Evolutionary conservation across 2,329 filamentous ascomycete species (phyloP).

Genomic region (Penicillium sp.): DNA sequence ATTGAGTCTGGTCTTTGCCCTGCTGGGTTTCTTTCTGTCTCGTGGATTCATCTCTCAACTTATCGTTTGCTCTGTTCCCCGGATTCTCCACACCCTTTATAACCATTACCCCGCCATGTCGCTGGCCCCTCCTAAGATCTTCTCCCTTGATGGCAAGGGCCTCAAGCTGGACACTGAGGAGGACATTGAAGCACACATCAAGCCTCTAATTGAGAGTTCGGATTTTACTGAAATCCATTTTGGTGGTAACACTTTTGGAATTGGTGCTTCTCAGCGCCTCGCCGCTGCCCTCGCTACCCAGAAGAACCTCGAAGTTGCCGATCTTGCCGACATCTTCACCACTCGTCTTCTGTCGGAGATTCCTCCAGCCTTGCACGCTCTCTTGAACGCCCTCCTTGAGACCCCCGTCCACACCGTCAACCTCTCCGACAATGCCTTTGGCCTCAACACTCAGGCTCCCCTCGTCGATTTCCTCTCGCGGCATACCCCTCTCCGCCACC

Average conservation of each 20-base stretch:
- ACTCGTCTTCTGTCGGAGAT: slow-evolving; percentile 90
- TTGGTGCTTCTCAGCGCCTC: slow-evolving; percentile 78
- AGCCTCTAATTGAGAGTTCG: slow-evolving; percentile 62
- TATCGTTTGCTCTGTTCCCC: not conserved
- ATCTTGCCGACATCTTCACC: slow-evolving; percentile 97
- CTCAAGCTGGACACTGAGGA: slow-evolving; percentile 86
- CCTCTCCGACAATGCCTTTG: slow-evolving; percentile 96
- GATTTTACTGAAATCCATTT: slow-evolving; percentile 75
- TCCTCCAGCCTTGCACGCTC: slow-evolving; percentile 74
- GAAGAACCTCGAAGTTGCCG: slow-evolving; percentile 72
- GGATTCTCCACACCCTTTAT: slow-evolving; percentile 14
- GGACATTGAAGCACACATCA: slow-evolving; percentile 79
- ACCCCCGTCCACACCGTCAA: slow-evolving; percentile 87
- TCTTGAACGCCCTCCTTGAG: slow-evolving; percentile 80
- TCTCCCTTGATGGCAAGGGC: slow-evolving; percentile 85
- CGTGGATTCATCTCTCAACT: slow-evolving; percentile 4
- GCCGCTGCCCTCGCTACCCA: slow-evolving; percentile 79
- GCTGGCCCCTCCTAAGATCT: slow-evolving; percentile 52
- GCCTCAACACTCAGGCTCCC: slow-evolving; percentile 87
- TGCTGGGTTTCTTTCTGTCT: slow-evolving; percentile 1
- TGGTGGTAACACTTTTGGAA: slow-evolving; percentile 85
- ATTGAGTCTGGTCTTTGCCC: slow-evolving; percentile 6
- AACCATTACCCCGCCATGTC: slow-evolving; percentile 40
- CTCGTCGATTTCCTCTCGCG: slow-evolving; percentile 84
- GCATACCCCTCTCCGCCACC: slow-evolving; percentile 84